Conservation (phyloP, 2,329 filamentous ascomycete species). For the Tolypocladium album region DNA sequence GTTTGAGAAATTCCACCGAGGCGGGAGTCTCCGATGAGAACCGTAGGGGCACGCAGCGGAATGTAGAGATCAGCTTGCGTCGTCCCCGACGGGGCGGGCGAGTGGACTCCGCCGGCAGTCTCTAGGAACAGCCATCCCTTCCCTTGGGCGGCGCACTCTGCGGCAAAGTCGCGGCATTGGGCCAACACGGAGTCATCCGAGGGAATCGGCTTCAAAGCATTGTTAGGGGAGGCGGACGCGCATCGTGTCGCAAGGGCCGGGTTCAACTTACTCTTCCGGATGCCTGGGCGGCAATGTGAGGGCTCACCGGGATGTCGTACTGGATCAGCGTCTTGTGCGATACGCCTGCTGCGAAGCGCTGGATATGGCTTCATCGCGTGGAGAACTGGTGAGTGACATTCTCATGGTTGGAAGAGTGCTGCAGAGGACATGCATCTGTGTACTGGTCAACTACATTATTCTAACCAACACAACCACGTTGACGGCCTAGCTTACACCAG, state of each 20-base stretch:
- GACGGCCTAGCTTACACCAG: slow-evolving; percentile 33
- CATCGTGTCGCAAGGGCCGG: slow-evolving; percentile 1
- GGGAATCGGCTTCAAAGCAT: slow-evolving; percentile 28
- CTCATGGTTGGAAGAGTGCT: neutral
- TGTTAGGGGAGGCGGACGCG: neutral
- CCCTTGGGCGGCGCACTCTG: slow-evolving; percentile 26
- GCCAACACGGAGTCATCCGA: slow-evolving; percentile 40
- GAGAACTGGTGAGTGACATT: neutral
- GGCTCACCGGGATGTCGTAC: slow-evolving; percentile 65
- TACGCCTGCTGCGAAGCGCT: slow-evolving; percentile 42
- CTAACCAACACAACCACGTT: neutral
- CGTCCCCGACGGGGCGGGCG: slow-evolving; percentile 63
- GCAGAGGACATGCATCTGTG: neutral
- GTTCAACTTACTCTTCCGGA: slow-evolving; percentile 28
- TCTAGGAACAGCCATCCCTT: slow-evolving; percentile 61
- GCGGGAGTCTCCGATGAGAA: slow-evolving; percentile 65
- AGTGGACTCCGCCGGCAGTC: slow-evolving; percentile 74
- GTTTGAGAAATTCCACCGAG: slow-evolving; percentile 74
- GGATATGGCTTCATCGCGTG: slow-evolving; percentile 46
- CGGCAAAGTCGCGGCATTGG: slow-evolving; percentile 25
- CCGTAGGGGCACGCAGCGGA: slow-evolving; percentile 59
- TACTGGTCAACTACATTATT: neutral
- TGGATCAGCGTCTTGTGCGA: slow-evolving; percentile 51
- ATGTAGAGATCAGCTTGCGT: slow-evolving; percentile 71
- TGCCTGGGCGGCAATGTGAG: slow-evolving; percentile 56